These are phyloP conservation scores for Eimeria sp. DNA, from an alignment of 169 alveolate genomes.

Conservation along the genomic window DNA sequence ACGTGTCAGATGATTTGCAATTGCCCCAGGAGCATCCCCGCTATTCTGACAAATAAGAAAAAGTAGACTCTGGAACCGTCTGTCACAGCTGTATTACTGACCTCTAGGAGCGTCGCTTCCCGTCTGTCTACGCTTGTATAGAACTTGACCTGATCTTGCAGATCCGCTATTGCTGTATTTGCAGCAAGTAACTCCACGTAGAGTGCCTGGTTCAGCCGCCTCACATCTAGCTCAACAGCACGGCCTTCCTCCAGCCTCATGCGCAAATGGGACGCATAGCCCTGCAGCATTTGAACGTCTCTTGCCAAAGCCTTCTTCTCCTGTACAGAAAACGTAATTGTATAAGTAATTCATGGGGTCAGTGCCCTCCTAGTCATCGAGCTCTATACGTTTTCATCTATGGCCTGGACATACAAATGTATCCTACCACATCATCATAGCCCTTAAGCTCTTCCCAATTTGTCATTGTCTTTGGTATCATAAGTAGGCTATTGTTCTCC, in stretches of 20 bases:
- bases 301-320: slow-evolving; percentile 84
- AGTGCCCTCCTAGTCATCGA: too few relatives aligned
- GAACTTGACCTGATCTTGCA: slow-evolving; percentile 60
- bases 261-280: slow-evolving; percentile 85
- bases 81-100: background rate
- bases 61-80: slow-evolving; percentile 53
- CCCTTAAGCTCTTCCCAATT: slow-evolving; percentile 68
- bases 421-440: slow-evolving; percentile 62
- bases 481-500: slow-evolving; percentile 52
- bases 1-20: background rate
- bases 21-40: slow-evolving; percentile 21
- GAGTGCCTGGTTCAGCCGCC: slow-evolving; percentile 85
- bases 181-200: slow-evolving; percentile 88
- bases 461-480: slow-evolving; percentile 70
- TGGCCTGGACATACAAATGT: background rate
- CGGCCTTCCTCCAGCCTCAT: slow-evolving; percentile 87
- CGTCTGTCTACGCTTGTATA: slow-evolving; percentile 68
- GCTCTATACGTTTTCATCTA: too few relatives aligned
- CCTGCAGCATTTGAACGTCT: slow-evolving; percentile 89
- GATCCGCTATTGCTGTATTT: slow-evolving; percentile 70
- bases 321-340: background rate
- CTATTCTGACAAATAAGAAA: slow-evolving; percentile 49
- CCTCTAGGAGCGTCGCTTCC: slow-evolving; percentile 65
- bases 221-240: slow-evolving; percentile 87
- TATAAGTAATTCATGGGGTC: background rate